phyloP scores from a whole-genome alignment of 495 filamentous ascomycete genomes.

The Trichoderma asperelloides region DNA sequence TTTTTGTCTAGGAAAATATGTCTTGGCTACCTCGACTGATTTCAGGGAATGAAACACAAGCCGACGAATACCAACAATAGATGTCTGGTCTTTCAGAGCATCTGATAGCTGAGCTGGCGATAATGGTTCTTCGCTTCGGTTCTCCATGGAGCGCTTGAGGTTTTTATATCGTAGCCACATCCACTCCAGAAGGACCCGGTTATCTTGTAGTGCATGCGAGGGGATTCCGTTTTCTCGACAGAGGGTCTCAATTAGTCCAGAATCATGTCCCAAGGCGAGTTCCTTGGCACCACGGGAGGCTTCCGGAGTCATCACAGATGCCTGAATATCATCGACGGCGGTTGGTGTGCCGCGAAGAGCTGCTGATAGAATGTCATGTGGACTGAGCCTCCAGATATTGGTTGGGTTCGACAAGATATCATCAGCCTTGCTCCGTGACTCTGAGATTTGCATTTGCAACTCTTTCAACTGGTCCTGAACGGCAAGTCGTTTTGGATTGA shows the following conservation, averaged over 20 bases:
- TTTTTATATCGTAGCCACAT: not conserved
- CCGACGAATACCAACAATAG: not conserved
- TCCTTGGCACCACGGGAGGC: not conserved
- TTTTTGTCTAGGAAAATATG: not conserved
- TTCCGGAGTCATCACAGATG: not conserved
- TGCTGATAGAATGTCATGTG: not conserved
- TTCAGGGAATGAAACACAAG: not conserved
- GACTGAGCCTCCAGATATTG: not conserved
- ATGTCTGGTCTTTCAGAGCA: not conserved
- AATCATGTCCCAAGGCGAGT: not conserved
- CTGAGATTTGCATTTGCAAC: not conserved
- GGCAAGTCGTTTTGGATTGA: not conserved
- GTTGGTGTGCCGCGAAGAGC: not conserved
- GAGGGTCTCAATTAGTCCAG: not conserved
- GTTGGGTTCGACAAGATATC: not conserved
- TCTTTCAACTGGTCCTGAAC: not conserved
- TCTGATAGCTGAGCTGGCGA: not conserved
- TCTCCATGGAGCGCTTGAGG: not conserved
- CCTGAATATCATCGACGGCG: not conserved
- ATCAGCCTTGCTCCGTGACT: not conserved
- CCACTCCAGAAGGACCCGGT: slow-evolving; percentile 1
- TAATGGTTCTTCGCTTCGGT: not conserved
- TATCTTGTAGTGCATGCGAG: not conserved
- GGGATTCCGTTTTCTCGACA: slow-evolving; percentile 2
- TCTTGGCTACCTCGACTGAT: not conserved